phyloP scores from a whole-genome alignment of 1,284 basidiomycete species.

The Anthracocystis walkeri region DNA sequence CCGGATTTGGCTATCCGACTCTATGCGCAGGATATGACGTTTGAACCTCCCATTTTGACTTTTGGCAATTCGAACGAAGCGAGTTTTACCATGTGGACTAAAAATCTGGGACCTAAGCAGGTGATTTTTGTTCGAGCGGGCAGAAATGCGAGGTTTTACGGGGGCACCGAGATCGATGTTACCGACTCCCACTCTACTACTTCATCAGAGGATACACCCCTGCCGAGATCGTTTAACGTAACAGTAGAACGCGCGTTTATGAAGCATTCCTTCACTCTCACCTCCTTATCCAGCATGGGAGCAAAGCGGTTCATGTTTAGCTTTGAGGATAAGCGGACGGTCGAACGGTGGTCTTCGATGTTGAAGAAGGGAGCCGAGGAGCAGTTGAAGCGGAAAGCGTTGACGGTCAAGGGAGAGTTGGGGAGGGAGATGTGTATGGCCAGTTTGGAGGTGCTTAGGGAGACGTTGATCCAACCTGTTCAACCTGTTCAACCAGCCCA shows the following conservation, averaged over 20 bases:
- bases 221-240: constrained; percentile 51
- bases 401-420: background rate
- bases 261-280: constrained; percentile 56
- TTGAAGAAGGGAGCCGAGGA: constrained; percentile 19
- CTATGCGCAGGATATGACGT: constrained; percentile 58
- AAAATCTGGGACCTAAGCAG: constrained; percentile 53
- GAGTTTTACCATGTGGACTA: constrained; percentile 61
- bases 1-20: constrained; percentile 62
- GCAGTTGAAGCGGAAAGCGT: constrained; percentile 18
- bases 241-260: constrained; percentile 61
- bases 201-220: constrained; percentile 14
- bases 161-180: constrained; percentile 32
- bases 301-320: constrained; percentile 57
- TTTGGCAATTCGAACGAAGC: constrained; percentile 49
- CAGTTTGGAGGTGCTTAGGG: constrained; percentile 51
- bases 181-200: background rate
- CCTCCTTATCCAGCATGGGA: background rate
- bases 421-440: constrained; percentile 30
- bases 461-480: constrained; percentile 37
- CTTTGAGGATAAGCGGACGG: constrained; percentile 40
- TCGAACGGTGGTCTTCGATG: constrained; percentile 24
- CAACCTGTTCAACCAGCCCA: background rate
- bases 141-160: constrained; percentile 55
- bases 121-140: constrained; percentile 63
- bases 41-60: constrained; percentile 63